phyloP scores from a whole-genome alignment of 2,329 filamentous ascomycete genomes.

The Botrytis aclada region DNA sequence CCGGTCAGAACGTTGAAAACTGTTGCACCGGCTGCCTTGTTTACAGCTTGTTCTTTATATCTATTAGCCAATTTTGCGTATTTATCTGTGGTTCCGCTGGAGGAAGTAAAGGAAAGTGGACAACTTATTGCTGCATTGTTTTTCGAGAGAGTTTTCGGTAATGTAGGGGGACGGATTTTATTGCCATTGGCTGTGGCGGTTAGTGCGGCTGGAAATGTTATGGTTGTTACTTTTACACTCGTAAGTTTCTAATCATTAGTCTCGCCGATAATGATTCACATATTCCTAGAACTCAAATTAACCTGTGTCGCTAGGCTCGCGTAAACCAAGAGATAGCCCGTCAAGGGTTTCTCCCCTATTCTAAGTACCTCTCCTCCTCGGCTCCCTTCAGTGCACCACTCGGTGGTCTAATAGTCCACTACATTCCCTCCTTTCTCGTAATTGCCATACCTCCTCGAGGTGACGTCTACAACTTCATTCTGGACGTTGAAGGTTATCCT shows the following conservation, averaged over 20 bases:
- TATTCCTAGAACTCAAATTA: neutral
- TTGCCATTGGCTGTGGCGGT: slow-evolving; percentile 47
- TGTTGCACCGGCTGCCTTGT: slow-evolving; percentile 52
- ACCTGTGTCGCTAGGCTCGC: slow-evolving; percentile 40
- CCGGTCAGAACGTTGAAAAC: slow-evolving; percentile 56
- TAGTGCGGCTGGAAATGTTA: slow-evolving; percentile 48
- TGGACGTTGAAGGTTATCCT: slow-evolving; percentile 42
- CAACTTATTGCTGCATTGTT: slow-evolving; percentile 55
- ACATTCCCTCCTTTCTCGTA: slow-evolving; percentile 57
- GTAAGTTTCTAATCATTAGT: slow-evolving; percentile 43
- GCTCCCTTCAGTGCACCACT: slow-evolving; percentile 31
- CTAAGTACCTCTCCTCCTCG: slow-evolving; percentile 36
- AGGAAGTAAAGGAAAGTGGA: slow-evolving; percentile 53
- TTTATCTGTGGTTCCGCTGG: slow-evolving; percentile 55
- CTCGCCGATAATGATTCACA: neutral
- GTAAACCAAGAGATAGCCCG: slow-evolving; percentile 49
- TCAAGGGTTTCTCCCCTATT: slow-evolving; percentile 48
- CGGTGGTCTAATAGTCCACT: slow-evolving; percentile 53
- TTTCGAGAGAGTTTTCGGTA: slow-evolving; percentile 54
- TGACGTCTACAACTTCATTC: slow-evolving; percentile 38
- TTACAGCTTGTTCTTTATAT: slow-evolving; percentile 53
- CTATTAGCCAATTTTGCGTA: slow-evolving; percentile 59
- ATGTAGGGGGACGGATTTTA: slow-evolving; percentile 41
- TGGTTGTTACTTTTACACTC: slow-evolving; percentile 50
- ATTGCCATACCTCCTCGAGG: slow-evolving; percentile 50